phyloP scores from a whole-genome alignment of 78 protist genomes.

The Chrysochromulina parva region DNA sequence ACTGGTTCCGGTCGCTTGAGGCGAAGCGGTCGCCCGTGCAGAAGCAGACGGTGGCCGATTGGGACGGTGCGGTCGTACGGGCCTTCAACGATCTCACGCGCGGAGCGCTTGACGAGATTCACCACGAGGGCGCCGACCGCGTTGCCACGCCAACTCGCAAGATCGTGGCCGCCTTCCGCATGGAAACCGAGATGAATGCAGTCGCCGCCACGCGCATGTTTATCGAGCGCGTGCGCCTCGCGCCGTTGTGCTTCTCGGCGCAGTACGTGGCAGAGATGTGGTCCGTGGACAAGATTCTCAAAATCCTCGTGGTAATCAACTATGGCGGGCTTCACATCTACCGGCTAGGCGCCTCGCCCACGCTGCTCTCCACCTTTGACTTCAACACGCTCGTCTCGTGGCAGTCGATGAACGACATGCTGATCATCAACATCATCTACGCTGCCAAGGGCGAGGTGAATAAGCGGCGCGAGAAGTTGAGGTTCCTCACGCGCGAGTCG shows the following conservation, averaged over 20 bases:
- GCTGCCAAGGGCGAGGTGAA: neutral
- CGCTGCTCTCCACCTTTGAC: neutral
- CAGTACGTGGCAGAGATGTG: neutral
- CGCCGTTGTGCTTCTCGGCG: conserved; percentile 15
- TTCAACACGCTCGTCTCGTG: neutral
- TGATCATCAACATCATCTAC: neutral
- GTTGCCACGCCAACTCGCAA: neutral
- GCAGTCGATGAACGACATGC: neutral
- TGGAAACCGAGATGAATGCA: neutral
- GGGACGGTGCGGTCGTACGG: neutral
- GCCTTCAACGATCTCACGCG: neutral
- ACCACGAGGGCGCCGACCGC: too few relatives aligned
- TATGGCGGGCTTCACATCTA: neutral
- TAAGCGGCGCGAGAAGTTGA: neutral
- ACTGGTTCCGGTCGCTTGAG: neutral
- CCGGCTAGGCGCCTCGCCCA: neutral
- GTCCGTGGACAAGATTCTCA: neutral
- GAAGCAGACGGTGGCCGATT: neutral
- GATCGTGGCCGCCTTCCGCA: neutral
- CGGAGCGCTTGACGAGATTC: neutral
- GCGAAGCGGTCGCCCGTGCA: neutral
- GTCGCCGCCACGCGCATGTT: neutral
- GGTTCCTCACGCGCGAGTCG: neutral
- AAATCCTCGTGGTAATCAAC: neutral
- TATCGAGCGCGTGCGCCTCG: neutral